Evolutionary conservation across 345 rosid genomes (phyloP).

Genomic region (Mangifera indica): DNA sequence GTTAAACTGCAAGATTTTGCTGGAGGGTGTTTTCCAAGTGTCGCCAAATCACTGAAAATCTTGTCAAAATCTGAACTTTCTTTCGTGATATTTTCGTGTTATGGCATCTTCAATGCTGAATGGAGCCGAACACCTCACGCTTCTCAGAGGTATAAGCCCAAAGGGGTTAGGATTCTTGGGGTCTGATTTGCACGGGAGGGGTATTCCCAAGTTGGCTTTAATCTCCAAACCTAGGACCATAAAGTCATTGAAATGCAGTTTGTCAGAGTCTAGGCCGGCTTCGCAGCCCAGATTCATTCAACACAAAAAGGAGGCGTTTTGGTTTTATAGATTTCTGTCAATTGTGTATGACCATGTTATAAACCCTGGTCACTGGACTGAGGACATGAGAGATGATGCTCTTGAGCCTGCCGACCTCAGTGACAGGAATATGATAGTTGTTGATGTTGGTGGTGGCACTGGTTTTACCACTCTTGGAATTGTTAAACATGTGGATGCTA

Average conservation of each 20-base stretch:
- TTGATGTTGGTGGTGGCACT: slow-evolving; percentile 99
- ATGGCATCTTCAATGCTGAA: slow-evolving; percentile 76
- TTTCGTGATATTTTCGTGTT: slow-evolving; percentile 11
- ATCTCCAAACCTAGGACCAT: slow-evolving; percentile 31
- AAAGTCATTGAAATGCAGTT: slow-evolving; percentile 51
- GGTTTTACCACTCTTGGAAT: slow-evolving; percentile 97
- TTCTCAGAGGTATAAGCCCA: slow-evolving; percentile 35
- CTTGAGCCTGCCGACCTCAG: slow-evolving; percentile 93
- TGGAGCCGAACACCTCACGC: slow-evolving; percentile 60
- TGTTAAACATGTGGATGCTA: slow-evolving; percentile 90
- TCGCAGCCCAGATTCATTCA: slow-evolving; percentile 95
- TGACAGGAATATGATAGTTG: slow-evolving; percentile 70
- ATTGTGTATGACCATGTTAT: slow-evolving; percentile 90
- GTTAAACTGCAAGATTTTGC: slow-evolving; percentile 7
- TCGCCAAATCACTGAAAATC: background rate
- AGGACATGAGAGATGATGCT: slow-evolving; percentile 97
- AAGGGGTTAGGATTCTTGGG: slow-evolving; percentile 38
- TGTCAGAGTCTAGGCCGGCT: slow-evolving; percentile 80
- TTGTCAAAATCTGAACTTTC: slow-evolving; percentile 1
- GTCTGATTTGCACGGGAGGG: slow-evolving; percentile 46
- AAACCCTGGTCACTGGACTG: slow-evolving; percentile 95
- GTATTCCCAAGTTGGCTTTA: slow-evolving; percentile 32
- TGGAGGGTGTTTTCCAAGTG: slow-evolving; percentile 9
- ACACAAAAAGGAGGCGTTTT: slow-evolving; percentile 96
- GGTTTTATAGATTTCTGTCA: slow-evolving; percentile 96